Conservation (phyloP, 495 filamentous ascomycete genomes). For the Pyrenula aspistea region DNA sequence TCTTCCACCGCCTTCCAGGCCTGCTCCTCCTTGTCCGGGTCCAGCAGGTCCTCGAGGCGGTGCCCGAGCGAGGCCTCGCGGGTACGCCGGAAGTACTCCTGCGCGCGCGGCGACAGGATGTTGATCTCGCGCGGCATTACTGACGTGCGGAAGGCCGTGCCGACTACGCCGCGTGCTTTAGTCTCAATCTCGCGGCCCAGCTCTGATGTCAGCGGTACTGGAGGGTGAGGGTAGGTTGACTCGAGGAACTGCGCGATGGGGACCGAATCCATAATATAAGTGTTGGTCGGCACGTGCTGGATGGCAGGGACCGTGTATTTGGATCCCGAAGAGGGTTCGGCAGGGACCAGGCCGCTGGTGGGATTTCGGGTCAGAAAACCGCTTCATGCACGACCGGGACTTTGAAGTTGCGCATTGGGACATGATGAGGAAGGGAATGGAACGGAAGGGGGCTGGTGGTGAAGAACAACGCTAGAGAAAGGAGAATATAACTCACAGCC, state of each 20-base stretch:
- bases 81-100: slow-evolving; percentile 26
- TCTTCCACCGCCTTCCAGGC: slow-evolving; percentile 14
- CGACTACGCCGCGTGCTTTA: slow-evolving; percentile 15
- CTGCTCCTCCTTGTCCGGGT: slow-evolving; percentile 18
- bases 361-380: slow-evolving; percentile 8
- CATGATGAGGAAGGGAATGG: slow-evolving; percentile 5
- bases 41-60: slow-evolving; percentile 22
- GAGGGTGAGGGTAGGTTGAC: slow-evolving; percentile 22
- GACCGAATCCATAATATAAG: slow-evolving; percentile 26
- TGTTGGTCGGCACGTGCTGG: slow-evolving; percentile 27
- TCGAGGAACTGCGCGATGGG: slow-evolving; percentile 27
- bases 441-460: slow-evolving; percentile 3
- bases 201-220: slow-evolving; percentile 20
- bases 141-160: slow-evolving; percentile 12
- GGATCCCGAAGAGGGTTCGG: slow-evolving; percentile 9
- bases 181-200: slow-evolving; percentile 22
- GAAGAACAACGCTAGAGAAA: slow-evolving; percentile 8
- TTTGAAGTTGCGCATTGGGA: slow-evolving; percentile 8
- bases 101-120: slow-evolving; percentile 25
- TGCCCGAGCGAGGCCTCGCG: slow-evolving; percentile 22
- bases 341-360: slow-evolving; percentile 15
- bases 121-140: slow-evolving; percentile 22
- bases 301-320: slow-evolving; percentile 31
- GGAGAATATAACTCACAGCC: slow-evolving; percentile 16
- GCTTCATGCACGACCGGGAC: slow-evolving; percentile 8